Evolutionary conservation across 2,329 filamentous ascomycete genomes (phyloP), one percentile per base, ranked within the genome.

Genomic region (Aspergillus felis): DNA sequence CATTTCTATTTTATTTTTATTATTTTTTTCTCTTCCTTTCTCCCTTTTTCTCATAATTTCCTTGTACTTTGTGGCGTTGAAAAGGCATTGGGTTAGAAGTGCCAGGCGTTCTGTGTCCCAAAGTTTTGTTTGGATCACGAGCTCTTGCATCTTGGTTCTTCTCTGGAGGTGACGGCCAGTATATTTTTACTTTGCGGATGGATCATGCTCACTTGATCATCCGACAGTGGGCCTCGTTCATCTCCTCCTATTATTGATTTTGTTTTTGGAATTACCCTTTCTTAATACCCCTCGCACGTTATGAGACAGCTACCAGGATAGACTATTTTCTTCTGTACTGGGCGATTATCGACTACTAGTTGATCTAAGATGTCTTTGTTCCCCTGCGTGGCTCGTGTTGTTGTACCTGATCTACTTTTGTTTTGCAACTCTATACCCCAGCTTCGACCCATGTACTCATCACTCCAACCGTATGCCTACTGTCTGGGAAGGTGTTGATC

Each of bases 51-150:
- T 20, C 32, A 17, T 38, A 38, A 38, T 49, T 54, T 51, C 56
- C 57, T 59, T 59, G 60, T 57, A 60, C 52, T 60, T 60, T 62
- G 61, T 67, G 69, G 67, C 68, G 68, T 72, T 71, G 59, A 64
- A 64, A 64, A 63, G 61, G 63, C 58, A 60, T 64, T 58, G 68
- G 66, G 66, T 67, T 70, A 71, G 68, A 73, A 64, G 59, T 59
- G 64, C 61, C 57, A 59, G 68, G 68, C 66, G 69, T 72, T 71
- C 54, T 57, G 61, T 61, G 65, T 57, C 56, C 59, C 52, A 25
- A 51, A 42, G 51, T 51, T 56, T 52, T 51, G 32, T 52, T 55
- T 56, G 46, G 51, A 57, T 55, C 41, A 52, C 22, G 22, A 47
- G 22, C 44, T 47, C 22, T 47, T 14, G 22, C 44, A 47, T 47